Percentiles rank a stretch among this genome's conserved stretches.
These are phyloP conservation scores for Ceratopteris richardii DNA, from an alignment of 75 land plant genomes.

Conservation along the genomic window DNA sequence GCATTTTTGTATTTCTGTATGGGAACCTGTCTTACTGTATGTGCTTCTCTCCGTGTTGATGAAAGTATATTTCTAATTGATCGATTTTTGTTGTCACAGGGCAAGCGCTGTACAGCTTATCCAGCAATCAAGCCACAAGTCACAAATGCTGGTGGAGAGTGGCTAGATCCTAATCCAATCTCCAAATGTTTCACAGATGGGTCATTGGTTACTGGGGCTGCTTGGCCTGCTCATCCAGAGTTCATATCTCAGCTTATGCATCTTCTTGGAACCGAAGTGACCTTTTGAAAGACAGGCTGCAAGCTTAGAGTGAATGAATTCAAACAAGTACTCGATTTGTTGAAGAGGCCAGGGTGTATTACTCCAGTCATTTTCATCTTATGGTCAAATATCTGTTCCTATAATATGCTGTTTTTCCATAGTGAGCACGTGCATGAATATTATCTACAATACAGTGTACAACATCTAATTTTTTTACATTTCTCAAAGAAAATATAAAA, in stretches of 20 bases:
- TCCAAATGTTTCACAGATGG: slow-evolving; percentile 83
- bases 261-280: slow-evolving; percentile 50
- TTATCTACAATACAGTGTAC: too few relatives aligned
- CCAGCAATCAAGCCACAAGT: slow-evolving; percentile 93
- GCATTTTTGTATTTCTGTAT: not conserved
- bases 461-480: too few relatives aligned
- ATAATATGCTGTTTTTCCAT: too few relatives aligned
- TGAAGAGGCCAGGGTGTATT: too few relatives aligned
- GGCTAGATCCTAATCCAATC: slow-evolving; percentile 92
- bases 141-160: slow-evolving; percentile 63
- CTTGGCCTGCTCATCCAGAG: slow-evolving; percentile 98
- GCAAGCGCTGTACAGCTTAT: slow-evolving; percentile 91
- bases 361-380: too few relatives aligned
- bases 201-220: slow-evolving; percentile 85
- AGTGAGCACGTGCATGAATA: too few relatives aligned
- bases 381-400: too few relatives aligned
- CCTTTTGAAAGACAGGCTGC: too few relatives aligned
- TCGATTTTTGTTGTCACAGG: too few relatives aligned
- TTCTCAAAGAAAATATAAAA: too few relatives aligned
- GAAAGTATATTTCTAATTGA: not conserved
- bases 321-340: too few relatives aligned
- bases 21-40: not conserved
- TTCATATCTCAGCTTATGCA: slow-evolving; percentile 81
- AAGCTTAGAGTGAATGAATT: too few relatives aligned
- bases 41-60: not conserved